phyloP scores from a whole-genome alignment of 192 early-diverging fungal species.

The Gryganskiella cystojenkinii region DNA sequence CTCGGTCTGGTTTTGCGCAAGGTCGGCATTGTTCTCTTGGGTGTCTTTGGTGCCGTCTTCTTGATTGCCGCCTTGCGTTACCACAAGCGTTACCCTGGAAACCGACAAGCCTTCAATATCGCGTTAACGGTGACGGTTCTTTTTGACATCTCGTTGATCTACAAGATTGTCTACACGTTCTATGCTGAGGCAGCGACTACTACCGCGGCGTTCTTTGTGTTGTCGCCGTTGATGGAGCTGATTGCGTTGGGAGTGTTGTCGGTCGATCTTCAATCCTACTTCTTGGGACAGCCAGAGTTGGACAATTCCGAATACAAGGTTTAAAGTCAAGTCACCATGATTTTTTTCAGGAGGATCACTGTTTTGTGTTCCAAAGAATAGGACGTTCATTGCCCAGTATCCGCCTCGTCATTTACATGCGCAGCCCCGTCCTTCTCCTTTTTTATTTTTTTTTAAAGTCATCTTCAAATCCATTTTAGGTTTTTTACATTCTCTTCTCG shows the following conservation, averaged over 20 bases:
- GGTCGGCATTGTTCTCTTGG: conserved; percentile 12
- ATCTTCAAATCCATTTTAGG: too few species aligned
- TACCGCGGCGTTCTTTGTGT: conserved; percentile 10
- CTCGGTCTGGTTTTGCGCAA: conserved; percentile 8
- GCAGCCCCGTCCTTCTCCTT: too few species aligned
- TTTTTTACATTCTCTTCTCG: too few species aligned
- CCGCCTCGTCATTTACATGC: too few species aligned
- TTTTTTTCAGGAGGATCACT: too few species aligned
- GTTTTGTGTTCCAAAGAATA: too few species aligned
- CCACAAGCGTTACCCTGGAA: neutral
- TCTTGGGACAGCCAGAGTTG: neutral
- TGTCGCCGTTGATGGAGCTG: conserved; percentile 4
- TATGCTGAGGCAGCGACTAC: neutral
- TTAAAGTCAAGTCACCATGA: too few species aligned
- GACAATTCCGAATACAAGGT: too few species aligned
- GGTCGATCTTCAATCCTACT: conserved; percentile 9
- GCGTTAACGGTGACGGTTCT: neutral
- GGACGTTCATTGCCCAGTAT: too few species aligned
- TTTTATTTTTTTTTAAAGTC: too few species aligned
- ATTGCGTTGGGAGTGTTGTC: conserved; percentile 3
- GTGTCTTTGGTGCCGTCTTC: conserved; percentile 8
- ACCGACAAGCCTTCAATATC: conserved; percentile 7
- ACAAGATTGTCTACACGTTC: conserved; percentile 22
- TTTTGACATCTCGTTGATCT: conserved; percentile 17
- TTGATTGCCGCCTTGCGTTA: conserved; percentile 10